phyloP scores from a whole-genome alignment of 2,329 filamentous ascomycete species.

The Coleophoma crateriformis region DNA sequence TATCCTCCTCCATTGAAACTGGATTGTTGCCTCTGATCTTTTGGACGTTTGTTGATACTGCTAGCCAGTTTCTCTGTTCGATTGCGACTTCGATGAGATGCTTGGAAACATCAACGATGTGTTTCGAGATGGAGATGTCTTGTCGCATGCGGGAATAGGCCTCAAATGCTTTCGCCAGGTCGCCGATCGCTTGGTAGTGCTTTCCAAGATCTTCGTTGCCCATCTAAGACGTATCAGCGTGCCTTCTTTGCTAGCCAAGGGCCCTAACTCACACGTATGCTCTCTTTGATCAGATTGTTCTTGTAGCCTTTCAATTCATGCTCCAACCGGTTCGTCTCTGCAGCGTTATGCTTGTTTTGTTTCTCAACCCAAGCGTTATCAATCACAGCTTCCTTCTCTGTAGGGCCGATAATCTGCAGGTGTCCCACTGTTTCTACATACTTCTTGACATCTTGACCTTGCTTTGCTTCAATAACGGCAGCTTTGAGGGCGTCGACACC shows the following conservation, averaged over 20 bases:
- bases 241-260: not conserved
- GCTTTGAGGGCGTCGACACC: conserved; percentile 75
- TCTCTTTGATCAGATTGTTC: conserved; percentile 96
- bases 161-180: conserved; percentile 66
- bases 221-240: conserved; percentile 54
- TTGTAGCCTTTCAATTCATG: conserved; percentile 86
- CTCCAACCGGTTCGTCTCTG: conserved; percentile 72
- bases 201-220: conserved; percentile 87
- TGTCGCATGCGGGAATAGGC: conserved; percentile 84
- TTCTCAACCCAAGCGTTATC: conserved; percentile 76
- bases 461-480: conserved; percentile 71
- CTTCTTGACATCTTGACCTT: conserved; percentile 63
- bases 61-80: conserved; percentile 72
- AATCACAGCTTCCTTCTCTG: conserved; percentile 59
- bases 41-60: conserved; percentile 55
- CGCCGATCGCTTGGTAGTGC: conserved; percentile 75
- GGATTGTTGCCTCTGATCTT: conserved; percentile 55
- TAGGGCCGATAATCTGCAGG: conserved; percentile 57
- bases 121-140: conserved; percentile 76
- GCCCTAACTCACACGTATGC: conserved; percentile 64
- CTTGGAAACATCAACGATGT: conserved; percentile 77
- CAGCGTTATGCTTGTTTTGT: conserved; percentile 47
- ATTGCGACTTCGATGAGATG: conserved; percentile 72
- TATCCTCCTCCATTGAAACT: conserved; percentile 39
- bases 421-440: conserved; percentile 67